Evolutionary conservation across 108 stramenopile genomes (phyloP).

Genomic region (Tribonema minus): DNA sequence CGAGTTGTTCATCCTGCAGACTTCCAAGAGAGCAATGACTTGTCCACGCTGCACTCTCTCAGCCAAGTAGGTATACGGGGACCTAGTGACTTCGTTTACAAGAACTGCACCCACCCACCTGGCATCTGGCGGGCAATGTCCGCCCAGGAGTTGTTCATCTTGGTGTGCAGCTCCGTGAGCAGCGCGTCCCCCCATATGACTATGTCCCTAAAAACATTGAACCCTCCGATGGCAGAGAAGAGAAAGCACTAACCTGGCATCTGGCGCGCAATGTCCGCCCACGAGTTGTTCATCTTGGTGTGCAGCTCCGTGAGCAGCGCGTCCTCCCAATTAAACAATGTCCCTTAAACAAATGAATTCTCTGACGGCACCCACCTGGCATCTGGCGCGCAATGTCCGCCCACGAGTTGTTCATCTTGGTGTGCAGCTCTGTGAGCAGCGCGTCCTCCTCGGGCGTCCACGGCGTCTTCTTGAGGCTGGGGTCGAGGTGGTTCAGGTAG

Average conservation of each 20-base stretch:
- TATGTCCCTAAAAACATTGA: no score
- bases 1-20: slow-evolving; percentile 72
- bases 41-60: no score
- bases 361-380: slow-evolving; percentile 13
- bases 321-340: no score
- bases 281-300: slow-evolving; percentile 69
- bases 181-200: slow-evolving; percentile 55
- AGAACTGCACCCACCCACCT: no score
- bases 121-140: slow-evolving; percentile 51
- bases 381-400: slow-evolving; percentile 52
- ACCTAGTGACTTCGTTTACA: no score
- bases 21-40: no score
- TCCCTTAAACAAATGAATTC: no score
- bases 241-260: slow-evolving; percentile 43
- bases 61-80: no score
- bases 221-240: not conserved
- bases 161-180: slow-evolving; percentile 65
- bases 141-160: slow-evolving; percentile 72
- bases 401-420: slow-evolving; percentile 71
- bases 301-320: slow-evolving; percentile 65
- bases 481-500: slow-evolving; percentile 61
- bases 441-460: slow-evolving; percentile 56
- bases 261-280: slow-evolving; percentile 54
- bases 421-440: slow-evolving; percentile 65
- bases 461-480: slow-evolving; percentile 47